phyloP scores from a whole-genome alignment of 257 asterid species.

The Ligustrum vulgare region DNA sequence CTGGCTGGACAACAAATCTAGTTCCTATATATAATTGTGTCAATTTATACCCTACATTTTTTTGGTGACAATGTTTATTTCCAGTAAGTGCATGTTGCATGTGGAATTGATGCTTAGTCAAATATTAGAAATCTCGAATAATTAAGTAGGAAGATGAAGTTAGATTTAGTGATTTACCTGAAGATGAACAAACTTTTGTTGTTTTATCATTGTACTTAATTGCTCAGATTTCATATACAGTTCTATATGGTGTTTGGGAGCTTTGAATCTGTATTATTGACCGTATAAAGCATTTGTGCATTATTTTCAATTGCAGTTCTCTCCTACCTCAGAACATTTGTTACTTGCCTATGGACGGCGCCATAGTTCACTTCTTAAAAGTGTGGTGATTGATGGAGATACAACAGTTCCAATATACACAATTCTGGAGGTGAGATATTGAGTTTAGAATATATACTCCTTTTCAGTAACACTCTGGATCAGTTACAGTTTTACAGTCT shows the following conservation, averaged over 20 bases:
- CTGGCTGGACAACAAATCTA: not conserved
- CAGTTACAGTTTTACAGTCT: not conserved
- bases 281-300: not conserved
- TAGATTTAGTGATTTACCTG: not conserved
- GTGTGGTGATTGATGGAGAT: slow-evolving; percentile 88
- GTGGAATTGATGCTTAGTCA: not conserved
- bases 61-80: not conserved
- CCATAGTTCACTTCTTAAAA: slow-evolving; percentile 86
- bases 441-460: not conserved
- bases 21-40: not conserved
- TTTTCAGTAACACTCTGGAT: no score
- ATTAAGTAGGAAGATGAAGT: not conserved
- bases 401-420: slow-evolving; percentile 78
- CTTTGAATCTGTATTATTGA: not conserved
- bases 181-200: not conserved
- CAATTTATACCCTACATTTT: not conserved
- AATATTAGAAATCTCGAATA: not conserved
- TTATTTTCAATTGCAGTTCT: slow-evolving; percentile 56
- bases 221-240: not conserved
- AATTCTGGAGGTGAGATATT: slow-evolving; percentile 68
- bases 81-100: not conserved
- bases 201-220: not conserved
- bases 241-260: not conserved
- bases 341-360: slow-evolving; percentile 96
- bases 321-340: slow-evolving; percentile 92